phyloP scores from a whole-genome alignment of 805 yeast species.

The Martiniozyma abietophila region DNA sequence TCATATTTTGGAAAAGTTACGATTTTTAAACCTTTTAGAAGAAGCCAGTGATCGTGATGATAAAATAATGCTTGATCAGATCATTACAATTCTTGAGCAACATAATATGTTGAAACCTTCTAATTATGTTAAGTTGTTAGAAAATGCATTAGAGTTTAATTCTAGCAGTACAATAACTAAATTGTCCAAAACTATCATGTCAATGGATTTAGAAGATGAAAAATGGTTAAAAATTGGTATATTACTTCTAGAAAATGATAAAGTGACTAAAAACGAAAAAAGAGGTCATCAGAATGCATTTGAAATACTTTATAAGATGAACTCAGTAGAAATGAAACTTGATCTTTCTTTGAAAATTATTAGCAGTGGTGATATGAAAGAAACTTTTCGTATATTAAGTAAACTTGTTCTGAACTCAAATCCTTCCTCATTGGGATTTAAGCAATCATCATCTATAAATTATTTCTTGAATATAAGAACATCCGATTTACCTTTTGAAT shows the following conservation, averaged over 20 bases:
- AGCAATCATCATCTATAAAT: background rate
- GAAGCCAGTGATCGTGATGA: slow-evolving; percentile 18
- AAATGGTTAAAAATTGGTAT: slow-evolving; percentile 1
- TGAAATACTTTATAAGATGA: slow-evolving; percentile 8
- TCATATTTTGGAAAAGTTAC: slow-evolving; percentile 5
- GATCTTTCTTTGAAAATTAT: slow-evolving; percentile 8
- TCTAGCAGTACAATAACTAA: no score
- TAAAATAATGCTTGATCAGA: slow-evolving; percentile 11
- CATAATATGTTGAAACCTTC: background rate
- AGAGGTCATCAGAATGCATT: no score
- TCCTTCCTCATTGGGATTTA: no score
- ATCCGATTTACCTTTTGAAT: slow-evolving; percentile 8
- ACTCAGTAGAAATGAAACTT: slow-evolving; percentile 3
- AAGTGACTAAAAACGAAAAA: slow-evolving; percentile 7
- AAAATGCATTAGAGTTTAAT: slow-evolving; percentile 13
- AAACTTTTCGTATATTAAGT: slow-evolving; percentile 5
- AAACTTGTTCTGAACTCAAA: no score
- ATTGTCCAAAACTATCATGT: background rate
- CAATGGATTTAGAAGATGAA: background rate
- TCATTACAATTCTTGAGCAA: slow-evolving; percentile 9
- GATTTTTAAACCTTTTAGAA: slow-evolving; percentile 12
- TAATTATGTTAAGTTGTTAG: slow-evolving; percentile 12
- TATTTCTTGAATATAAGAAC: background rate
- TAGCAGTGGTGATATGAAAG: slow-evolving; percentile 6
- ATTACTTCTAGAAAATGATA: slow-evolving; percentile 9